Evolutionary conservation across 371 early-diverging fungal species (phyloP).

Genomic region (Haplosporangium sp.): DNA sequence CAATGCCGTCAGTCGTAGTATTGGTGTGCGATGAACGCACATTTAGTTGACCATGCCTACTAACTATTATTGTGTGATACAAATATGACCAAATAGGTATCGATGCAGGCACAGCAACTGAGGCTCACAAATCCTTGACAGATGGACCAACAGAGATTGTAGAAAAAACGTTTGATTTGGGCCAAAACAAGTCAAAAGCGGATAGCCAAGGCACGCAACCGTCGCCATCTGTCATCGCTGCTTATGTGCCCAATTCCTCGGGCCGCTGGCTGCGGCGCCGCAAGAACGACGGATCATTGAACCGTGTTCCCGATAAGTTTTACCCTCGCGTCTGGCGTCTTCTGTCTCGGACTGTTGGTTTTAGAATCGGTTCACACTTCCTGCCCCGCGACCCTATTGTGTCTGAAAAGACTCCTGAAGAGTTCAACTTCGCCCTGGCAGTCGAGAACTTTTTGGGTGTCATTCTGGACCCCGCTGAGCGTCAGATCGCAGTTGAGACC

Average conservation of each 20-base stretch:
- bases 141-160: constrained; percentile 66
- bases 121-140: constrained; percentile 58
- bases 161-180: constrained; percentile 57
- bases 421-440: constrained; percentile 81
- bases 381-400: constrained; percentile 87
- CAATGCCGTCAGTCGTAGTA: not conserved
- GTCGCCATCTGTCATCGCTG: constrained; percentile 55
- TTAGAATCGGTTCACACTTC: constrained; percentile 65
- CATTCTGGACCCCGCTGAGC: constrained; percentile 86
- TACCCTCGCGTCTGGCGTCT: constrained; percentile 84
- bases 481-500: constrained; percentile 82
- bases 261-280: constrained; percentile 85
- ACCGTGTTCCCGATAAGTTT: constrained; percentile 82
- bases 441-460: constrained; percentile 78
- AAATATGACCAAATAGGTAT: constrained; percentile 15
- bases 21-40: not conserved
- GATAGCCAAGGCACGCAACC: constrained; percentile 50
- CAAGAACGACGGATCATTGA: constrained; percentile 88
- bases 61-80: not conserved
- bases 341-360: constrained; percentile 67
- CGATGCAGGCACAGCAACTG: constrained; percentile 35
- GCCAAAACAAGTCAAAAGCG: constrained; percentile 32
- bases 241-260: constrained; percentile 68
- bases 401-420: constrained; percentile 88
- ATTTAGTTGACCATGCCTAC: not conserved